Base-by-base conservation (phyloP, 192 early-diverging fungal species). In the Phlyctochytrium arcticum region DNA sequence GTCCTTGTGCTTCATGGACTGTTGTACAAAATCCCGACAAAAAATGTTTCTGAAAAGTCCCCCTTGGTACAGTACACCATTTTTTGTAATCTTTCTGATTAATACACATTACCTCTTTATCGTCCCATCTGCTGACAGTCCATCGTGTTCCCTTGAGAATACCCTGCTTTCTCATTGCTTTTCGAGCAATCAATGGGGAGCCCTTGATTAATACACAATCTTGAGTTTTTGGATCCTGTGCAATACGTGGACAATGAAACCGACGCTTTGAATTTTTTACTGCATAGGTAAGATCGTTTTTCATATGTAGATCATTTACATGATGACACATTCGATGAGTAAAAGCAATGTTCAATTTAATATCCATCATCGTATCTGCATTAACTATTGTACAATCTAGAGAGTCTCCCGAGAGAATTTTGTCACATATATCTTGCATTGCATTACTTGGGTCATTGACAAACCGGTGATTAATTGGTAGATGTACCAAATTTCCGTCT, bases 321-420 rank as follows among this genome's bases (percentile, higher is more conserved):
- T 53, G 27, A 12, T 62, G 46, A 32, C 60, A 32, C 60, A 62
- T 62, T 8, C 47, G 46, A 29, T 62, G 51, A 9, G 60, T 62
- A n/a, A 50, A 54, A 12, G 27, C 46, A 34, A 62, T 62, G 33
- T 62, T 60, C 39, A 60, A 23, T 48, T 30, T 60, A 29, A 33
- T 33, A 10, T 57, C 49, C 26, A 26, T 27, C 54, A 42, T 42
- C 9, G 9, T 42, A n/a, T 42, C 37, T 42, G 37, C 9, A n/a
- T 10, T 10, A 42, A 42, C 37, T 10, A 42, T n/a, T 10, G 12
- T 23, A n/a, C n/a, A n/a, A n/a, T n/a, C n/a, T n/a, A n/a, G n/a
- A 3, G 26, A 23, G 12, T 27, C 50, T 23, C 24, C 26, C 2
- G 17, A 12, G 12, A 23, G 50, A 53, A 62, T 35, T 3, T 15